Percentiles rank a stretch among this genome's conserved stretches.
These are phyloP conservation scores for Agaricus subrufescens DNA, from an alignment of 768 basidiomycete genomes.

Conservation along the genomic window DNA sequence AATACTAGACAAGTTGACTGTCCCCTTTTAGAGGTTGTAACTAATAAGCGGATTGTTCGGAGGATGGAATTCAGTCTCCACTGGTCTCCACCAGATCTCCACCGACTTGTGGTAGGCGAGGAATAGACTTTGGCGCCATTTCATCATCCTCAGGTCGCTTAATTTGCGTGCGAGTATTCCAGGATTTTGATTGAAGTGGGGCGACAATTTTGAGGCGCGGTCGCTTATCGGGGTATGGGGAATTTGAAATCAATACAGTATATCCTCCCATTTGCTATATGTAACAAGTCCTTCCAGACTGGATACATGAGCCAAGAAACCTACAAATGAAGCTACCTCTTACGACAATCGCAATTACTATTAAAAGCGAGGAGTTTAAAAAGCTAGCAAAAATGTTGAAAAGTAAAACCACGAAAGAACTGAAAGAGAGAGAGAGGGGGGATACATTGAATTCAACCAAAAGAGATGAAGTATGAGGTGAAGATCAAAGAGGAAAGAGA, in stretches of 20 bases:
- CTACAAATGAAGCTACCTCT: neutral
- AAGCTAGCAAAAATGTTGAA: neutral
- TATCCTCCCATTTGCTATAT: neutral
- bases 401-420: constrained; percentile 1
- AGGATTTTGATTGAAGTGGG: too few relatives aligned
- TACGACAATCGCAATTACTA: constrained; percentile 8
- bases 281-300: constrained; percentile 9
- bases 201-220: too few relatives aligned
- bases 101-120: too few relatives aligned
- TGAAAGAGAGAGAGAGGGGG: constrained; percentile 2
- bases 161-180: too few relatives aligned
- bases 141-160: too few relatives aligned
- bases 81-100: too few relatives aligned
- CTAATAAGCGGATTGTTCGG: too few relatives aligned
- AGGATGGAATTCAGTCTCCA: too few relatives aligned
- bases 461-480: constrained; percentile 7
- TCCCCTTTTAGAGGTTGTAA: too few relatives aligned
- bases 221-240: neutral
- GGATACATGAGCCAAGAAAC: constrained; percentile 4
- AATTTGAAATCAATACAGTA: too few relatives aligned
- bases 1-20: too few relatives aligned
- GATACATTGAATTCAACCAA: constrained; percentile 1
- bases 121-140: too few relatives aligned
- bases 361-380: neutral
- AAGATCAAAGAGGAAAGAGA: constrained; percentile 8